Conservation (phyloP, 1,284 basidiomycete genomes). For the Ceratobasidium sp. region DNA sequence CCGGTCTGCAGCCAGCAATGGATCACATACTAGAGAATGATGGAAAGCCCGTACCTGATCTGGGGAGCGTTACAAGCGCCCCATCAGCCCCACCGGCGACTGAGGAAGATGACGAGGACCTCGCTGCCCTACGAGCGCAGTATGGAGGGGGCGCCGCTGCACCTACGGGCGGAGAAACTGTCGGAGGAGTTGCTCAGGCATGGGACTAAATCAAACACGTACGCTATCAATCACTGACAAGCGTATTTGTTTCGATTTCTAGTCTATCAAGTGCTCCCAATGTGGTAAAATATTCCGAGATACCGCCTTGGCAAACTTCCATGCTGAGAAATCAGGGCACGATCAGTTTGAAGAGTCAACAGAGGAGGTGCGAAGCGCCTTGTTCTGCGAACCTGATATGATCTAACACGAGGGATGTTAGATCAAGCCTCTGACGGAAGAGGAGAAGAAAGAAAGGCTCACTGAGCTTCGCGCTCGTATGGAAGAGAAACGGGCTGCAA, state of each 20-base stretch:
- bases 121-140: conserved; percentile 67
- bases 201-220: conserved; percentile 71
- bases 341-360: conserved; percentile 95
- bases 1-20: conserved; percentile 90
- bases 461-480: conserved; percentile 84
- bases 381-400: background rate
- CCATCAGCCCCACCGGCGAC: conserved; percentile 52
- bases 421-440: conserved; percentile 94
- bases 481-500: conserved; percentile 77
- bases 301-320: conserved; percentile 90
- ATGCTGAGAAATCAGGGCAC: conserved; percentile 96
- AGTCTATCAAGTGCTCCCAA: conserved; percentile 85
- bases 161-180: conserved; percentile 46
- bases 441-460: conserved; percentile 89
- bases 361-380: conserved; percentile 79
- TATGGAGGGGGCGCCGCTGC: conserved; percentile 54
- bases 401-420: conserved; percentile 54
- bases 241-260: conserved; percentile 5
- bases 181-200: conserved; percentile 58
- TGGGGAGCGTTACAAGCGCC: conserved; percentile 55
- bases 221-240: conserved; percentile 32
- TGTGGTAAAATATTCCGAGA: conserved; percentile 92
- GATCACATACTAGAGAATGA: conserved; percentile 87
- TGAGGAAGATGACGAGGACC: conserved; percentile 76
- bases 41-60: conserved; percentile 77